Evolutionary conservation across 1,139 yeast species (phyloP).

Genomic region (Taiozyma onychis): DNA sequence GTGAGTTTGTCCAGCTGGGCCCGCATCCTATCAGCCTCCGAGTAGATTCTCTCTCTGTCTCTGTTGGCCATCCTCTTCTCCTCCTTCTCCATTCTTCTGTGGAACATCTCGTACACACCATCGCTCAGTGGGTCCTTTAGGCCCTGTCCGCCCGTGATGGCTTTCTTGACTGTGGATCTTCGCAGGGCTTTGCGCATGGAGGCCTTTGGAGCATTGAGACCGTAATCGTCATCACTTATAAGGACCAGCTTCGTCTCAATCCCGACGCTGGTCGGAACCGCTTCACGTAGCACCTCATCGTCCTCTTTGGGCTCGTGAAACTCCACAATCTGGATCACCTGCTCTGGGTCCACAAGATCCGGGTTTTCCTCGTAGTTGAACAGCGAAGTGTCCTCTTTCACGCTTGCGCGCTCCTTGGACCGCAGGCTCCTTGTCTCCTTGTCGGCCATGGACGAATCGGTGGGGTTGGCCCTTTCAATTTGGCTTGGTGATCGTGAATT

Average conservation of each 20-base stretch:
- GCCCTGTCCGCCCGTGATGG: constrained; percentile 1
- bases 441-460: neutral
- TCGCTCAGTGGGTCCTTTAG: constrained; percentile 42
- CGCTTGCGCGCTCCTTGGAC: constrained; percentile 14
- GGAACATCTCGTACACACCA: constrained; percentile 42
- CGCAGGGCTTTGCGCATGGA: constrained; percentile 7
- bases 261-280: neutral
- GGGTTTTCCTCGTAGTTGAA: constrained; percentile 23
- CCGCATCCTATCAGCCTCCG: constrained; percentile 47
- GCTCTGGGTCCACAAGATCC: constrained; percentile 11
- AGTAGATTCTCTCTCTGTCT: constrained; percentile 45
- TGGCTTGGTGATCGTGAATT: neutral
- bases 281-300: neutral
- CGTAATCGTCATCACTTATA: neutral
- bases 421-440: constrained; percentile 11
- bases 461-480: neutral
- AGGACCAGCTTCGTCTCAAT: neutral
- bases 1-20: constrained; percentile 40
- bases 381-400: constrained; percentile 14
- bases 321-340: constrained; percentile 6
- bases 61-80: constrained; percentile 57
- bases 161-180: constrained; percentile 9
- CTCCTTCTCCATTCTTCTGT: constrained; percentile 58
- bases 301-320: neutral
- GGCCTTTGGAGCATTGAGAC: constrained; percentile 3